Base-by-base conservation (phyloP, 2,329 filamentous ascomycete genomes). In the Aspergillus sp. region DNA sequence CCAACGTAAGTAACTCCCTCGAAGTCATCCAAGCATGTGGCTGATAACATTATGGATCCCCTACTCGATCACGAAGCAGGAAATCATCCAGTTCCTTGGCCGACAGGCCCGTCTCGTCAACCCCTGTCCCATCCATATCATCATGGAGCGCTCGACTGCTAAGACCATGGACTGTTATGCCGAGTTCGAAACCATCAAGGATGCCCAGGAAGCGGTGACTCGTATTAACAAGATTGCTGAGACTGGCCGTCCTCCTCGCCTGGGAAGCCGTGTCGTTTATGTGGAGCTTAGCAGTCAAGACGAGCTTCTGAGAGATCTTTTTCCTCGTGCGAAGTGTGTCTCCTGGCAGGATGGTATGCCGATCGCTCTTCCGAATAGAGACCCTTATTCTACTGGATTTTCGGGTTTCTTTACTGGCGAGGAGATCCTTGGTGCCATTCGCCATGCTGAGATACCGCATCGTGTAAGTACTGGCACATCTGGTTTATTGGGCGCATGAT, bases 121-220 rank as follows among this genome's bases (percentile, higher is more conserved):
- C 5, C 53, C 64, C 23, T 72, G 65, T 39, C 66, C 75, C 0
- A 66, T 79, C n/a, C 77, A 80, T 53, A 77, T 80, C 52, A 75
- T 79, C 49, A 79, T 80, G 76, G 77, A 80, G 52, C 74, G 76
- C 19, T 70, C 73, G 19, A 78, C 75, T n/a, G 75, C 74, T 15
- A 80, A 79, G 64, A 79, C 77, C 1, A 76, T 76, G 69, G 75
- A 79, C 45, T 74, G 69, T 50, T 80, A 69, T 53, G 67, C 77
- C 35, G 77, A 80, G 47, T 68, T 79, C 32, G 45, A 55, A 3
- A 63, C 59, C 4, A 35, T 46, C 1, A 48, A 50, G 7, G 71
- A 74, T 53, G 77, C 76, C 0, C 46, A 62, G 13, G 59, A 61
- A 10, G 59, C 68, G 3, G 61, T 71, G 7, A 54, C 61, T 9